These are phyloP conservation scores for Larix sibirica DNA, from an alignment of 83 land plant genomes.

Conservation along the genomic window DNA sequence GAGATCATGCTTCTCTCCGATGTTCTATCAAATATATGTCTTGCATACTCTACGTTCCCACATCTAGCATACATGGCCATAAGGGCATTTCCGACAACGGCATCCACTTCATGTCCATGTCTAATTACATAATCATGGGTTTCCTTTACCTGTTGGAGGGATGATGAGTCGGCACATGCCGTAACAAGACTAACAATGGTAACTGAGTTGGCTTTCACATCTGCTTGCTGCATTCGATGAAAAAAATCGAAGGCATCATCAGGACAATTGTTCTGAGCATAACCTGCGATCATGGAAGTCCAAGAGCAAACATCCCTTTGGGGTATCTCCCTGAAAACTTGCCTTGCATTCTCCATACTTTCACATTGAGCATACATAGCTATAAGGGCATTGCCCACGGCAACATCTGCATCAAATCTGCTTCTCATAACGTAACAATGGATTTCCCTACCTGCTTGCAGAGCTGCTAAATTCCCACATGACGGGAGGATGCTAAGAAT, in stretches of 20 bases:
- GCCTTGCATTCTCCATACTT: background rate
- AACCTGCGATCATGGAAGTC: conserved; percentile 1
- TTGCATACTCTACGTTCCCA: conserved; percentile 11
- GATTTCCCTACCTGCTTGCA: conserved; percentile 37
- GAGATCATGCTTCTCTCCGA: conserved; percentile 14
- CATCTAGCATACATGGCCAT: background rate
- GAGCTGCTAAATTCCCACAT: conserved; percentile 25
- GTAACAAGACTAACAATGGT: background rate
- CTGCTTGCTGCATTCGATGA: background rate
- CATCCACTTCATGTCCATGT: background rate
- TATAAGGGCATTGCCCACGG: conserved; percentile 26
- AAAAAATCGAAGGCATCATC: background rate
- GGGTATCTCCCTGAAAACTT: conserved; percentile 1
- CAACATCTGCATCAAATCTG: conserved; percentile 16
- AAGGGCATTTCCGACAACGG: background rate
- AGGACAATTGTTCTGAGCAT: background rate
- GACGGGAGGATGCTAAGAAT: conserved; percentile 55
- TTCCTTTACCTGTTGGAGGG: background rate
- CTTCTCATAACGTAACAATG: conserved; percentile 30
- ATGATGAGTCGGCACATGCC: background rate
- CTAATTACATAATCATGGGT: background rate
- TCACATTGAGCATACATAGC: conserved; percentile 1
- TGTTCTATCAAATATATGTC: conserved; percentile 14
- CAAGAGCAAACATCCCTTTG: conserved; percentile 1
- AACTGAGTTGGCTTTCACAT: background rate